Conservation (phyloP, 169 alveolate species). For the Toxoplasma gondii region DNA sequence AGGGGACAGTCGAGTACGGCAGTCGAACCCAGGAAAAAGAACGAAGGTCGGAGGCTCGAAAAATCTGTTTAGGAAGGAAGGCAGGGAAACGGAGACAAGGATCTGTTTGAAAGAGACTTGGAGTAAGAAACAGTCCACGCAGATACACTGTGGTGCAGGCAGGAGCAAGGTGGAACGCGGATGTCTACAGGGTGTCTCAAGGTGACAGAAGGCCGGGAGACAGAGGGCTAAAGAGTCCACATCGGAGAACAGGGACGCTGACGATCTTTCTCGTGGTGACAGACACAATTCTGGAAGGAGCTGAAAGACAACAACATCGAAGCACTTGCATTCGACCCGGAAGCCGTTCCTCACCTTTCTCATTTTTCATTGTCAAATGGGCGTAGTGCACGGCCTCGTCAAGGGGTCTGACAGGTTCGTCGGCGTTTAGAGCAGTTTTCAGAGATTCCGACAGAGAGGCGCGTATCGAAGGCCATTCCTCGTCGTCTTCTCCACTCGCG, state of each 20-base stretch:
- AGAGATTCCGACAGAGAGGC: background rate
- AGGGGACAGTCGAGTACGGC: background rate
- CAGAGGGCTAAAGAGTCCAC: no score
- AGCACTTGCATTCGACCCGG: no score
- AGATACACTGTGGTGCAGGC: no score
- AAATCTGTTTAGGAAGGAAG: background rate
- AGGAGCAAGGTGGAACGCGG: no score
- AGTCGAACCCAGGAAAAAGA: background rate
- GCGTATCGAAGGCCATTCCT: background rate
- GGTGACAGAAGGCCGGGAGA: no score
- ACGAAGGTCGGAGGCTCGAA: background rate
- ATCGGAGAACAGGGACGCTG: no score
- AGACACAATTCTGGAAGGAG: no score
- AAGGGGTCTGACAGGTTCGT: background rate
- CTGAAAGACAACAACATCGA: no score
- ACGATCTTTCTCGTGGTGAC: no score
- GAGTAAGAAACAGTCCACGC: no score
- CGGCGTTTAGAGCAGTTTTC: background rate
- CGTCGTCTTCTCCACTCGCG: background rate
- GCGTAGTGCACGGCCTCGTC: slow-evolving; percentile 28
- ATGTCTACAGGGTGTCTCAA: no score
- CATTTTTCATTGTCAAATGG: background rate
- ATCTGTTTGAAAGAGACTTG: background rate
- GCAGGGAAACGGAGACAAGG: background rate
- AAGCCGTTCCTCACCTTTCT: background rate